Percentiles rank a stretch among this genome's conserved stretches.
Conservation (phyloP, 805 yeast genomes). For the Starmerella davenportii region DNA sequence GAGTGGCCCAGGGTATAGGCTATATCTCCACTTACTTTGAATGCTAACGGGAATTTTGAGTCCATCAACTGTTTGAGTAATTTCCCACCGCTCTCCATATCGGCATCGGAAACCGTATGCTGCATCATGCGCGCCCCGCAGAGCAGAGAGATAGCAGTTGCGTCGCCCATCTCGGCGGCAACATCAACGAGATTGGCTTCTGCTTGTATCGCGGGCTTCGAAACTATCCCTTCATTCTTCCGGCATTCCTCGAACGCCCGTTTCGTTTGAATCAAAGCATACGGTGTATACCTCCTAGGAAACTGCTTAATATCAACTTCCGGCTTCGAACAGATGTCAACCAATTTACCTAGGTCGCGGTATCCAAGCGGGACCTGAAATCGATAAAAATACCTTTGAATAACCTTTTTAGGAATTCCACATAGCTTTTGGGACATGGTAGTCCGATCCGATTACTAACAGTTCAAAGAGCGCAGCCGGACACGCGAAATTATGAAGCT, state of each 20-base stretch:
- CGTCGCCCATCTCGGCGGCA: constrained; percentile 69
- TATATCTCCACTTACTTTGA: constrained; percentile 64
- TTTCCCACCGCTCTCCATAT: constrained; percentile 41
- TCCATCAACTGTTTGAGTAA: constrained; percentile 42
- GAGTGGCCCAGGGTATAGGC: constrained; percentile 33
- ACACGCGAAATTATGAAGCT: no score
- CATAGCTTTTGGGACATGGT: constrained; percentile 1
- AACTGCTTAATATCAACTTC: constrained; percentile 9
- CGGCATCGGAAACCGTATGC: constrained; percentile 30
- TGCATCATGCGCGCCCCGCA: constrained; percentile 45
- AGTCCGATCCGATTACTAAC: no score
- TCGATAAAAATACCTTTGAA: constrained; percentile 11
- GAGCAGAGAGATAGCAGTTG: constrained; percentile 59
- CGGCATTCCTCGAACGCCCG: constrained; percentile 46
- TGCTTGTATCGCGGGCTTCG: constrained; percentile 36
- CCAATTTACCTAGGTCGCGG: constrained; percentile 5
- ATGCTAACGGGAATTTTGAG: constrained; percentile 50
- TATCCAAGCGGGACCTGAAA: constrained; percentile 12
- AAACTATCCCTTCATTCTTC: constrained; percentile 39
- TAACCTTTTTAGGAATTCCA: constrained; percentile 12
- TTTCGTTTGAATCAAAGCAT: constrained; percentile 52
- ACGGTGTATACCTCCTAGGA: constrained; percentile 34
- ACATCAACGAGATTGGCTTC: constrained; percentile 62
- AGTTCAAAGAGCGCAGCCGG: no score
- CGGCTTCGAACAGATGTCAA: constrained; percentile 4